A percentile compares a stretch with the other conserved stretches of the same genome.
phyloP scores from a whole-genome alignment of 2,329 filamentous ascomycete genomes.

The Ceratocystis ficicola region DNA sequence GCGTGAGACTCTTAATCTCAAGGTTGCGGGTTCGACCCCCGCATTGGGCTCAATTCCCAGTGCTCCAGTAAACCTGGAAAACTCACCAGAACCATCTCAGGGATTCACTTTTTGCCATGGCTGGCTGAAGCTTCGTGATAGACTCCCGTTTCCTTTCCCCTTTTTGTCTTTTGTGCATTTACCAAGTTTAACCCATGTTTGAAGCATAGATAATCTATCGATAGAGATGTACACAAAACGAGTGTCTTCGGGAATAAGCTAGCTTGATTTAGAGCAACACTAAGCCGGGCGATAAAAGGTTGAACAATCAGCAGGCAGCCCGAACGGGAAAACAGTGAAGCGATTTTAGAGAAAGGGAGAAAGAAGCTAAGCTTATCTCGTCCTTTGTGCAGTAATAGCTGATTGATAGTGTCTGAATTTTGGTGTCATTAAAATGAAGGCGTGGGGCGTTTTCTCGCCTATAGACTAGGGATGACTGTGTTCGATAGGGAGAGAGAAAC shows the following conservation, averaged over 20 bases:
- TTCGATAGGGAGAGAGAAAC: not conserved
- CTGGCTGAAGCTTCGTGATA: not conserved
- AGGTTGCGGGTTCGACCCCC: conserved; percentile 35
- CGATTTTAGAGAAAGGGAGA: not conserved
- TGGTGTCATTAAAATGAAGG: not conserved
- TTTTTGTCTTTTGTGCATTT: not conserved
- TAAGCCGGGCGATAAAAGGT: not conserved
- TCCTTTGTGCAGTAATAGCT: not conserved
- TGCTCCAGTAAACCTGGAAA: conserved; percentile 21
- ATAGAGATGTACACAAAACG: too few relatives aligned
- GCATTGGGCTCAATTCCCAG: conserved; percentile 25
- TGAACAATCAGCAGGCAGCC: not conserved
- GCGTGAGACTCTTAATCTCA: conserved; percentile 55
- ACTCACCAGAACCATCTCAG: conserved; percentile 10
- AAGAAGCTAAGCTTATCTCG: not conserved
- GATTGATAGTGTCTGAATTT: not conserved
- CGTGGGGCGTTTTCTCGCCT: not conserved
- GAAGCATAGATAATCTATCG: too few relatives aligned
- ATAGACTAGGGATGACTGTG: not conserved
- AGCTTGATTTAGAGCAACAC: not conserved
- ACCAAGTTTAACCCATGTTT: too few relatives aligned
- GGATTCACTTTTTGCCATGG: not conserved
- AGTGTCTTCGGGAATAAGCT: too few relatives aligned
- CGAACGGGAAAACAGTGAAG: not conserved
- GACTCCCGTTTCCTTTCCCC: not conserved